phyloP scores from a whole-genome alignment of 2,329 filamentous ascomycete species.

The Penicillium digitatum region DNA sequence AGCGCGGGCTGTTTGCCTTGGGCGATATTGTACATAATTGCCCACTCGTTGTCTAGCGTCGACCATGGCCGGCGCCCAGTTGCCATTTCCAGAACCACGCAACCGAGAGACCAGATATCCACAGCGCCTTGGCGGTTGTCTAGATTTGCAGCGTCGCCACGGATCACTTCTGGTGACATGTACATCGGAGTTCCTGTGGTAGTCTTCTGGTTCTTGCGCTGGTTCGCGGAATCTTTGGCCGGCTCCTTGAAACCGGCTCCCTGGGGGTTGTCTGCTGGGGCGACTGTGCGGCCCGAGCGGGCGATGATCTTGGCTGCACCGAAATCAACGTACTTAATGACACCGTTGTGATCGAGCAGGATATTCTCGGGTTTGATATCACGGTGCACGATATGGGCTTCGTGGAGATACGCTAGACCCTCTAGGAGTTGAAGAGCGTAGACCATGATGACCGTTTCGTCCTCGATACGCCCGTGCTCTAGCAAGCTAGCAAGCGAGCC shows the following conservation, averaged over 20 bases:
- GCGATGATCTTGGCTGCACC: conserved; percentile 96
- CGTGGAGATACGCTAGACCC: conserved; percentile 88
- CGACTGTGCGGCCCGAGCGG: conserved; percentile 81
- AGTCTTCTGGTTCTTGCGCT: conserved; percentile 66
- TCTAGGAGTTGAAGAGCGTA: conserved; percentile 92
- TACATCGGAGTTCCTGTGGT: conserved; percentile 99
- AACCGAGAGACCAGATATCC: conserved; percentile 94
- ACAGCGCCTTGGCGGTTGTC: conserved; percentile 78
- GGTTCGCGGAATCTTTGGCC: conserved; percentile 31
- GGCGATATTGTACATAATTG: conserved; percentile 99
- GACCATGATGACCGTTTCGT: conserved; percentile 95
- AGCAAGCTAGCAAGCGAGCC: conserved; percentile 84
- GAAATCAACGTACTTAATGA: conserved; percentile 99
- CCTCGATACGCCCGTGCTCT: conserved; percentile 94
- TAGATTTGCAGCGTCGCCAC: conserved; percentile 70
- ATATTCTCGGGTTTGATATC: conserved; percentile 99
- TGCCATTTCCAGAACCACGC: conserved; percentile 95
- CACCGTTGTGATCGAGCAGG: conserved; percentile 91
- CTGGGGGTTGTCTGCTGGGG: conserved; percentile 58
- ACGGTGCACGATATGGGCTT: conserved; percentile 86
- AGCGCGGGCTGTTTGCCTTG: conserved; percentile 90
- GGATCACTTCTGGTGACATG: conserved; percentile 99
- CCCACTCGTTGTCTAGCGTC: conserved; percentile 96
- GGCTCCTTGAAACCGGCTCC: conserved; percentile 40
- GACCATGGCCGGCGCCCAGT: conserved; percentile 93